Percentiles rank a stretch among this genome's conserved stretches.
phyloP scores from a whole-genome alignment of 2,329 filamentous ascomycete genomes.

The Neonectria punicea region DNA sequence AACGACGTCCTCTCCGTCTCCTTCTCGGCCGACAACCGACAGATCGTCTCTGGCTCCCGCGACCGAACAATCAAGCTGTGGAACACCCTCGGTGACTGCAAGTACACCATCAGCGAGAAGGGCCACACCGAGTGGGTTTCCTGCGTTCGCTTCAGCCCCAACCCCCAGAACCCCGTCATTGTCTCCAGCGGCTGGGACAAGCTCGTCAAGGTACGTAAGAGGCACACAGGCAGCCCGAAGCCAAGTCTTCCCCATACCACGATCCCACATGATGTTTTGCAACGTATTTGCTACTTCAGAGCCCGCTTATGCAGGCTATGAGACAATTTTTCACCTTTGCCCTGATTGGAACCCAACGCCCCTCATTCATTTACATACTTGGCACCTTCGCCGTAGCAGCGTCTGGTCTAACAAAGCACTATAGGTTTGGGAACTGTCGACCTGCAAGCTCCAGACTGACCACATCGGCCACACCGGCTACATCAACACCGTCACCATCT shows the following conservation, averaged over 20 bases:
- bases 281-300: constrained; percentile 99
- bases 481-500: constrained; percentile 99
- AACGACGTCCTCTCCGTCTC: constrained; percentile 99
- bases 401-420: constrained; percentile 22
- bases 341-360: constrained; percentile 69
- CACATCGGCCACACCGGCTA: constrained; percentile 99
- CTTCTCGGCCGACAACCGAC: constrained; percentile 99
- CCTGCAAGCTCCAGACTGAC: constrained; percentile 99
- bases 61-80: constrained; percentile 99
- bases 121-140: constrained; percentile 99
- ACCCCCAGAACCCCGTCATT: constrained; percentile 99
- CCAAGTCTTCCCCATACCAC: neutral
- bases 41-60: constrained; percentile 98
- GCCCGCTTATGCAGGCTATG: constrained; percentile 82
- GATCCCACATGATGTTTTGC: constrained; percentile 85
- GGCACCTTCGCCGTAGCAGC: neutral
- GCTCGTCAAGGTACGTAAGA: constrained; percentile 93
- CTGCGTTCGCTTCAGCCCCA: constrained; percentile 99
- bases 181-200: constrained; percentile 99
- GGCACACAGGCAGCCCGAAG: neutral
- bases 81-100: constrained; percentile 99
- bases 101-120: constrained; percentile 99
- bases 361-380: constrained; percentile 6
- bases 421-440: constrained; percentile 99
- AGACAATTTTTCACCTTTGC: constrained; percentile 92